Evolutionary conservation across 2,329 filamentous ascomycete species (phyloP).

Genomic region (Verticillium klebahnii): DNA sequence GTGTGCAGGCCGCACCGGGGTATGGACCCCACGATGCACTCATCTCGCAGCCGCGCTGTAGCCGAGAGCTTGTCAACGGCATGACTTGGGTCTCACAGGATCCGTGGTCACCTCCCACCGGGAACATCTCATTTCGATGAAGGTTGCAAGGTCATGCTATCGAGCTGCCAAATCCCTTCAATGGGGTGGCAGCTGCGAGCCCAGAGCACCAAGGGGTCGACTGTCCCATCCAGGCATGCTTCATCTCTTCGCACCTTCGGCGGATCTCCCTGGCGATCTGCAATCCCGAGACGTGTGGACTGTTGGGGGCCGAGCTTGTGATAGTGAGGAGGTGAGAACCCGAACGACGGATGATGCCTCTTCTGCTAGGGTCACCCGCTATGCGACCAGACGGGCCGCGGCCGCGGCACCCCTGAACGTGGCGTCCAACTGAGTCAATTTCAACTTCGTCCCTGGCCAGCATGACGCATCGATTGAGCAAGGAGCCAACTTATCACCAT

Average conservation of each 20-base stretch:
- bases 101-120: no score
- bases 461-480: not conserved
- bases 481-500: not conserved
- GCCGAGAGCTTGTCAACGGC: no score
- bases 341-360: not conserved
- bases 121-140: not conserved
- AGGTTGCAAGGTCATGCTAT: not conserved
- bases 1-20: not conserved
- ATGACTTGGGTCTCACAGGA: not conserved
- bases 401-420: slow-evolving; percentile 2
- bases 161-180: not conserved
- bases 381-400: slow-evolving; percentile 5
- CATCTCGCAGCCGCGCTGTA: not conserved
- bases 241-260: not conserved
- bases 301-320: not conserved
- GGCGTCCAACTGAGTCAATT: not conserved
- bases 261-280: not conserved
- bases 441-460: not conserved
- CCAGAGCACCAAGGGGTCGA: not conserved
- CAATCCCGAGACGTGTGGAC: not conserved
- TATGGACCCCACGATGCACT: not conserved
- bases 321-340: not conserved
- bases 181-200: not conserved
- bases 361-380: not conserved
- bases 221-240: not conserved